These are phyloP conservation scores for Ophiocytium majus DNA, from an alignment of 352 stramenopile species.

Conservation along the genomic window DNA sequence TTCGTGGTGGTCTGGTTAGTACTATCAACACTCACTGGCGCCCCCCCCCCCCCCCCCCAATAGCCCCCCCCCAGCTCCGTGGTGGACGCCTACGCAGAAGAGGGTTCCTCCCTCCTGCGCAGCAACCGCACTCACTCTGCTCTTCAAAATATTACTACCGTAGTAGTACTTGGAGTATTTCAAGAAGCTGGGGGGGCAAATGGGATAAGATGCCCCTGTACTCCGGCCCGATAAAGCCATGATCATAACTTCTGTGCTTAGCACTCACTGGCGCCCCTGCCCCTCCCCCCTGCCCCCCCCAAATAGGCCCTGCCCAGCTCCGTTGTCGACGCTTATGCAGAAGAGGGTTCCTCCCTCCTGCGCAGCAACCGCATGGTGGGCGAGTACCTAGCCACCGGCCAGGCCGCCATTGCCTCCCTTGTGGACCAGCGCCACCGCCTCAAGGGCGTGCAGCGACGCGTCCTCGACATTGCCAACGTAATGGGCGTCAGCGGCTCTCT, in stretches of 20 bases:
- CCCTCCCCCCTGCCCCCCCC: too few relatives aligned
- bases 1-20: too few relatives aligned
- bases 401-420: constrained; percentile 38
- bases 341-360: constrained; percentile 44
- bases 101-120: constrained; percentile 40
- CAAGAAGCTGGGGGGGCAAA: too few relatives aligned
- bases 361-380: constrained; percentile 46
- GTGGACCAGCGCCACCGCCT: constrained; percentile 46
- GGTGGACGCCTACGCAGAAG: constrained; percentile 48
- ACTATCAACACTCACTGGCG: too few relatives aligned
- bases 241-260: neutral
- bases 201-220: too few relatives aligned
- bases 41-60: too few relatives aligned
- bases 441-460: constrained; percentile 48
- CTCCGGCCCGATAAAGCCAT: neutral
- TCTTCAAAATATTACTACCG: too few relatives aligned
- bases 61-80: constrained; percentile 34
- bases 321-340: constrained; percentile 44
- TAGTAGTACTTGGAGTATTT: too few relatives aligned
- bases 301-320: constrained; percentile 30
- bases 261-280: too few relatives aligned
- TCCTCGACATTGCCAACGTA: constrained; percentile 54
- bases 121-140: constrained; percentile 40
- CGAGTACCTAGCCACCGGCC: constrained; percentile 43
- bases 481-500: constrained; percentile 53